Base-by-base conservation (phyloP, 78 protist species). In the Cavenderia fasciculata region DNA sequence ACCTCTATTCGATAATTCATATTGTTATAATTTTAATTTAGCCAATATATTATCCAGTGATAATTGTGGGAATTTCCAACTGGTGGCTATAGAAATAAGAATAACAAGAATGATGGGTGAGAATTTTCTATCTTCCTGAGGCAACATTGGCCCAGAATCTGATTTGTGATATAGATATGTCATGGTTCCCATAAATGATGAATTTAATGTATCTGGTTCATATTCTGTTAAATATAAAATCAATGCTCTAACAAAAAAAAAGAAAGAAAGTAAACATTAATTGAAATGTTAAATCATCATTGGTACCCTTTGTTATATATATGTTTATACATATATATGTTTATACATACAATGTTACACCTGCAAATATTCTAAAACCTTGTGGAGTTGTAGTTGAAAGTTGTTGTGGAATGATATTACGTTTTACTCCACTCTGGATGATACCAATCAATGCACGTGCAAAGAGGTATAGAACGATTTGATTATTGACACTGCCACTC, bases 151-250 rank as follows among this genome's bases (percentile, higher is more conserved):
- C 25, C 94, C 94, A 1, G 82, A 68, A 25, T 89, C 94, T 29
- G 94, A 89, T 68, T 89, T 61, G 44, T 89, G 87, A 47, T 89
- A 89, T 31, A 89, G 59, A 31, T 54, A 70, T 51, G 86, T 75
- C 94, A 89, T 89, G 2, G 94, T 89, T 11, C 61, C 41, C 87
- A 73, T 66, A 59, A 89, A 89, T 31, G 86, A 54, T 43, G 59
- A 19, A 65, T 71, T 72, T 25, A 89, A 78, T 44, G 70, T 59
- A 16, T 89, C 85, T 61, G 94, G 88, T 79, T 89, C 82, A 72
- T 89, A 89, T 61, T 89, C 94, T 76, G 94, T 89, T 62, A 89
- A 47, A 62, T 89, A 89, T 62, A 89, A 89, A n/a, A 89, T 89
- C 18, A 89, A 49, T n/a, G 94, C 94, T 29, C 87, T 77, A 38